phyloP scores from a whole-genome alignment of 768 basidiomycete genomes.

The Paxillus ammoniavirescens region DNA sequence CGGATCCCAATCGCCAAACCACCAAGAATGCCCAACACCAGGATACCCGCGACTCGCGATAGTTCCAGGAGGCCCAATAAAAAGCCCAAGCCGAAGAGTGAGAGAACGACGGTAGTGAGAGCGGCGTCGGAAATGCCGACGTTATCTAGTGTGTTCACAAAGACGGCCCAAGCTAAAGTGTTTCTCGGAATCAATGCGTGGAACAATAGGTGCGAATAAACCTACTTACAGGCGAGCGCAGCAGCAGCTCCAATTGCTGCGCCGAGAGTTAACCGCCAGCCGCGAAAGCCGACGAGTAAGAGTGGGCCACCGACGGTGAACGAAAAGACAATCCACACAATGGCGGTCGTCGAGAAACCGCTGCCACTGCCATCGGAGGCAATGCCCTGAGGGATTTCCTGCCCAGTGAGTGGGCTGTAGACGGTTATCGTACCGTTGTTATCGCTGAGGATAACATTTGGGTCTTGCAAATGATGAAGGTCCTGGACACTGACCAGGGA shows the following conservation, averaged over 20 bases:
- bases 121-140: constrained; percentile 51
- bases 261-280: constrained; percentile 56
- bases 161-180: constrained; percentile 56
- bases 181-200: constrained; percentile 1
- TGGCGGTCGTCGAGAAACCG: constrained; percentile 44
- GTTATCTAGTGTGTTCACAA: constrained; percentile 53
- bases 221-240: constrained; percentile 42
- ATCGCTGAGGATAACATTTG: constrained; percentile 26
- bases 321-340: constrained; percentile 59
- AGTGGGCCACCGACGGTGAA: constrained; percentile 53
- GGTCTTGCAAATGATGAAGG: constrained; percentile 26
- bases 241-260: constrained; percentile 51
- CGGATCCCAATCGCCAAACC: constrained; percentile 60
- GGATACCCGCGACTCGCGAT: constrained; percentile 46
- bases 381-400: constrained; percentile 47
- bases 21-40: constrained; percentile 47
- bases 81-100: constrained; percentile 50
- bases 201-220: not conserved
- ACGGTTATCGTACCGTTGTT: constrained; percentile 39
- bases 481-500: constrained; percentile 6
- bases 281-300: constrained; percentile 53
- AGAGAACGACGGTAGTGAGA: constrained; percentile 48
- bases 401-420: constrained; percentile 43
- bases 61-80: constrained; percentile 53
- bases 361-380: constrained; percentile 61